These are phyloP conservation scores for Pyrenula massariospora DNA, from an alignment of 495 filamentous ascomycete species.

Conservation along the genomic window DNA sequence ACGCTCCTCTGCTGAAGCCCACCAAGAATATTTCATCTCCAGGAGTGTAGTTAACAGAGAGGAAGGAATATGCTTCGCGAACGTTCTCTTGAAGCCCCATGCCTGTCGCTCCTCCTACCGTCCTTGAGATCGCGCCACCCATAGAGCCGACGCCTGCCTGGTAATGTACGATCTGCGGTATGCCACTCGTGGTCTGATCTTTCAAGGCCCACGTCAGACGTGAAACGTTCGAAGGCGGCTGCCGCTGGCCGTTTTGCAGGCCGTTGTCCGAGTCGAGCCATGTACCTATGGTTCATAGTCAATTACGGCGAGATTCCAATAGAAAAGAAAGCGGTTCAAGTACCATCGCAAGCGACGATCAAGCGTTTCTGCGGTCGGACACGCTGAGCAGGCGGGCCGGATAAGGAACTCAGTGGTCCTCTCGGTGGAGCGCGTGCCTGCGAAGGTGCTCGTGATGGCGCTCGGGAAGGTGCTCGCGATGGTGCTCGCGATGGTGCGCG, in stretches of 20 bases:
- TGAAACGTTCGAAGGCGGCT: not conserved
- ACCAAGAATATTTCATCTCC: slow-evolving; percentile 50
- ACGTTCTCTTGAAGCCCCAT: slow-evolving; percentile 32
- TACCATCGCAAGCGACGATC: not conserved
- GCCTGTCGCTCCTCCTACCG: slow-evolving; percentile 17
- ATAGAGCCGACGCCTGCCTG: slow-evolving; percentile 40
- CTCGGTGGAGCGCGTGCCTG: not conserved
- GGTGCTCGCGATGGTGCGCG: not conserved
- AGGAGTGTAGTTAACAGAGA: slow-evolving; percentile 34
- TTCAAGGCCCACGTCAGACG: not conserved
- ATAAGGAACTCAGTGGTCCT: not conserved
- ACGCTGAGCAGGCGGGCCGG: not conserved
- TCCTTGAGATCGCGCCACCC: not conserved
- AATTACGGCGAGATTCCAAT: too few relatives aligned
- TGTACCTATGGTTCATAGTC: not conserved
- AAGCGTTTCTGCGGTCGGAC: not conserved
- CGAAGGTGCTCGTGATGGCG: not conserved
- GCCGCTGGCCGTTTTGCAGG: not conserved
- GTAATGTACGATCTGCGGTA: slow-evolving; percentile 44
- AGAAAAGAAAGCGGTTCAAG: too few relatives aligned
- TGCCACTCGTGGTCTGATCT: not conserved
- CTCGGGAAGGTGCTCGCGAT: not conserved
- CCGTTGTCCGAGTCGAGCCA: not conserved
- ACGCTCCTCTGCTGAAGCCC: slow-evolving; percentile 50
- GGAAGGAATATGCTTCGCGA: slow-evolving; percentile 36